Evolutionary conservation across 2,329 filamentous ascomycete genomes (phyloP).

Genomic region (Hymenoscyphus repandus): DNA sequence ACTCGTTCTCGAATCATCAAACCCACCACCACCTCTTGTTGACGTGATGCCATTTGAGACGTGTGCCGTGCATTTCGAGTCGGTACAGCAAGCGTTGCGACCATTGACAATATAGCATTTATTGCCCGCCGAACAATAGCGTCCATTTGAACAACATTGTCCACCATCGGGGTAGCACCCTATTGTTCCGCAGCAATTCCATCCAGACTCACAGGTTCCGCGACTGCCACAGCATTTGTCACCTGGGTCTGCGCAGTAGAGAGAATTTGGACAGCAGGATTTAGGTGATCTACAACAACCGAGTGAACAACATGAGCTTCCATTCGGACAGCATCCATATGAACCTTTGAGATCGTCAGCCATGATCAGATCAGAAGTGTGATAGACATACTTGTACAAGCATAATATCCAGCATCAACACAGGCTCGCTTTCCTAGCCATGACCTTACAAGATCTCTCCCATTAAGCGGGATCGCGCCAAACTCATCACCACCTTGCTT

Average conservation of each 20-base stretch:
- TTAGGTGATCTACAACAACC: constrained; percentile 8
- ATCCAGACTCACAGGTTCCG: constrained; percentile 10
- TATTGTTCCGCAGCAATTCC: constrained; percentile 7
- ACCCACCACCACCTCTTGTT: not conserved
- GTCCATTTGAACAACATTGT: constrained; percentile 7
- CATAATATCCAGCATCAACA: constrained; percentile 5
- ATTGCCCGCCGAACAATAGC: constrained; percentile 10
- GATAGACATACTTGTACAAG: constrained; percentile 7
- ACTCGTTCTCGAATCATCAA: not conserved
- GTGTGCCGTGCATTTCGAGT: constrained; percentile 10
- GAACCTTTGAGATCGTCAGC: constrained; percentile 1
- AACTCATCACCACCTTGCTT: constrained; percentile 2
- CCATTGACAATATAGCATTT: constrained; percentile 8
- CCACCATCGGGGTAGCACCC: constrained; percentile 10
- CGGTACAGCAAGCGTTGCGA: constrained; percentile 9
- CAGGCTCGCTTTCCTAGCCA: constrained; percentile 12
- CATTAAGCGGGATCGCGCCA: constrained; percentile 9
- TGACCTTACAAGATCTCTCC: constrained; percentile 9
- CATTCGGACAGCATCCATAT: constrained; percentile 10
- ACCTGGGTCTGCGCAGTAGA: constrained; percentile 9
- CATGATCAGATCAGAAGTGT: not conserved
- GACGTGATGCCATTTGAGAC: constrained; percentile 7
- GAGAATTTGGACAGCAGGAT: constrained; percentile 9
- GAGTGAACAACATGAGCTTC: constrained; percentile 9
- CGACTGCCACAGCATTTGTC: constrained; percentile 9